Percentiles rank a stretch among this genome's conserved stretches.
phyloP scores from a whole-genome alignment of 805 yeast species.

The Maudiozyma bulderi region DNA sequence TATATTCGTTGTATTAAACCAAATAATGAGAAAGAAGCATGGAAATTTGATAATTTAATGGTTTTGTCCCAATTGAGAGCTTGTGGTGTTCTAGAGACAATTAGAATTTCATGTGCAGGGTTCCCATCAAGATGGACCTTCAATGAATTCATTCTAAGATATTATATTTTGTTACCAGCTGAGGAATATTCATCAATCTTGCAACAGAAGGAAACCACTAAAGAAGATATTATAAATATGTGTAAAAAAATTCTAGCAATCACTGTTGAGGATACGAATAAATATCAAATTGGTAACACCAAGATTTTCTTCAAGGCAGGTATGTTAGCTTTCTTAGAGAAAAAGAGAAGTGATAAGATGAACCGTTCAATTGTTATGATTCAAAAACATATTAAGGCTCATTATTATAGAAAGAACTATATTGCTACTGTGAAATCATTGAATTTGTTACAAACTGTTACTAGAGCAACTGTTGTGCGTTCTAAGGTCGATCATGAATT shows the following conservation, averaged over 20 bases:
- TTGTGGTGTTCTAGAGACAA: conserved; percentile 96
- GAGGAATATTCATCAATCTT: conserved; percentile 55
- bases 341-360: conserved; percentile 70
- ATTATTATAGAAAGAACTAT: conserved; percentile 53
- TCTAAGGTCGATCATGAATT: conserved; percentile 42
- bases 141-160: conserved; percentile 83
- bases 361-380: conserved; percentile 70
- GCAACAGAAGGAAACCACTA: conserved; percentile 38
- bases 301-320: conserved; percentile 96
- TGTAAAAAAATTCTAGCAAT: conserved; percentile 58
- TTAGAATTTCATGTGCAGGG: conserved; percentile 93
- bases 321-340: conserved; percentile 85
- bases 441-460: conserved; percentile 45
- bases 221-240: conserved; percentile 49
- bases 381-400: conserved; percentile 71
- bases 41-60: conserved; percentile 94
- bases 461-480: conserved; percentile 59
- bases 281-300: conserved; percentile 85
- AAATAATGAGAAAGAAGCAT: conserved; percentile 84
- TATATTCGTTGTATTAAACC: conserved; percentile 97
- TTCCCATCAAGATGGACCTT: conserved; percentile 95
- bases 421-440: conserved; percentile 46
- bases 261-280: conserved; percentile 54
- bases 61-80: conserved; percentile 92
- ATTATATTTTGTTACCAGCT: conserved; percentile 73